Base-by-base conservation (phyloP, 371 early-diverging fungal species). In the Mucor velutinosus region DNA sequence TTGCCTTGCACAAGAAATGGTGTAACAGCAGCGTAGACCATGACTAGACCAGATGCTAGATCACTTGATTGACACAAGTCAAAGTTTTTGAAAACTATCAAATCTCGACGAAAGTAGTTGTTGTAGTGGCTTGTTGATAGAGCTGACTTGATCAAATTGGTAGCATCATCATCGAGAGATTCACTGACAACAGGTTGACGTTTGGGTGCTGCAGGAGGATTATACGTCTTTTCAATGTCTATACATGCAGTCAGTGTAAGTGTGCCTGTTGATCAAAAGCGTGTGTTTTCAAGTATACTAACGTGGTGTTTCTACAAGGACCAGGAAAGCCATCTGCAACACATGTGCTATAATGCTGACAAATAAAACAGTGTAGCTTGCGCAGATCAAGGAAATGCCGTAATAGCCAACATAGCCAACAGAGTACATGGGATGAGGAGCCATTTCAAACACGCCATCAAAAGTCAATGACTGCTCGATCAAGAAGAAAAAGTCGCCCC, bases 341-440 rank as follows among this genome's bases (percentile, higher is more conserved):
- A 88, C 84, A 73, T 97, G 97, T 4, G 95, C 94, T 35, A 86
- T 85, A 56, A 97, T 77, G 23, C 91, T 90, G 49, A 90, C 90
- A 70, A 90, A 95, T 27, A 97, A 85, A 2, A 97, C 94, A 47
- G 88, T 89, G 75, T 94, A 93, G 62, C 88, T 89, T 17, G 88
- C 89, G 32, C 84, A 86, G 60, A 93, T 90, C 56, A 97, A 72
- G n/a, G 94, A 90, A 12, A 92, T 84, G 29, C 95, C 97, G 75
- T 97, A 97, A 75, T 93, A 95, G 12, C 96, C 96, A 25, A 91
- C 86, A 72, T 95, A 97, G 3, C 97, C 97, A 23, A 97, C 90
- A 29, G 95, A 94, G 78, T 97, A 97, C 96, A 96, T 96, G 2
- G 97, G 97, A 71, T 97, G 97, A 15, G 96, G 96, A 0, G 93